Conservation (phyloP, 1,284 basidiomycete genomes). For the Moesziomyces sp. region DNA sequence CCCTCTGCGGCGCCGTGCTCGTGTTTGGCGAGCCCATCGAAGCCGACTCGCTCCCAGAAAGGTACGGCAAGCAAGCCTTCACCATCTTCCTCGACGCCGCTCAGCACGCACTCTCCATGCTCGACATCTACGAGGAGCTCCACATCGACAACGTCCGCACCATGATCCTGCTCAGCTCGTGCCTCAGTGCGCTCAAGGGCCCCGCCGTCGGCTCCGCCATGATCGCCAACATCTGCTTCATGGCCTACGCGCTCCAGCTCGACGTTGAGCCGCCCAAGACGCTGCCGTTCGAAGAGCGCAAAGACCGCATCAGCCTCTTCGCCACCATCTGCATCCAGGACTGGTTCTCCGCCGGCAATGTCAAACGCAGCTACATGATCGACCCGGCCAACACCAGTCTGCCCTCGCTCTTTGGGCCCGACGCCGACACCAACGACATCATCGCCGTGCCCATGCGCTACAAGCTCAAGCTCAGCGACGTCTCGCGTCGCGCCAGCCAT, state of each 20-base stretch:
- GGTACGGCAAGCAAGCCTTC: constrained; percentile 34
- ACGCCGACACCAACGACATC: constrained; percentile 37
- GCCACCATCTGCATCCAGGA: constrained; percentile 44
- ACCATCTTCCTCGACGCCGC: constrained; percentile 48
- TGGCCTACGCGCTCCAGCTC: constrained; percentile 53
- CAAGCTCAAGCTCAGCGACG: constrained; percentile 43
- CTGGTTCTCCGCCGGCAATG: constrained; percentile 50
- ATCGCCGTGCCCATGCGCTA: constrained; percentile 31
- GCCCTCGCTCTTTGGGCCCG: constrained; percentile 45
- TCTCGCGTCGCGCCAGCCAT: constrained; percentile 48
- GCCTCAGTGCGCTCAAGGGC: constrained; percentile 40
- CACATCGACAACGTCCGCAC: constrained; percentile 53
- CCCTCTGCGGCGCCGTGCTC: constrained; percentile 33
- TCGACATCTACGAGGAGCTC: constrained; percentile 55
- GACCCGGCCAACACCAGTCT: constrained; percentile 44
- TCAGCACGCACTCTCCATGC: constrained; percentile 47
- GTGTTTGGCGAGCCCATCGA: constrained; percentile 42
- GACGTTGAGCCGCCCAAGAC: constrained; percentile 53
- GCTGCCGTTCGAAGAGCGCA: constrained; percentile 44
- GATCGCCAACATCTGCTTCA: constrained; percentile 43
- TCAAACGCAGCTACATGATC: constrained; percentile 48
- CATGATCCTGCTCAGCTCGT: constrained; percentile 32
- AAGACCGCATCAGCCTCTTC: constrained; percentile 52
- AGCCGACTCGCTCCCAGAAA: constrained; percentile 15
- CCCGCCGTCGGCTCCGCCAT: constrained; percentile 45